Evolutionary conservation across 768 basidiomycete genomes (phyloP).

Genomic region (Podaxis sp.): DNA sequence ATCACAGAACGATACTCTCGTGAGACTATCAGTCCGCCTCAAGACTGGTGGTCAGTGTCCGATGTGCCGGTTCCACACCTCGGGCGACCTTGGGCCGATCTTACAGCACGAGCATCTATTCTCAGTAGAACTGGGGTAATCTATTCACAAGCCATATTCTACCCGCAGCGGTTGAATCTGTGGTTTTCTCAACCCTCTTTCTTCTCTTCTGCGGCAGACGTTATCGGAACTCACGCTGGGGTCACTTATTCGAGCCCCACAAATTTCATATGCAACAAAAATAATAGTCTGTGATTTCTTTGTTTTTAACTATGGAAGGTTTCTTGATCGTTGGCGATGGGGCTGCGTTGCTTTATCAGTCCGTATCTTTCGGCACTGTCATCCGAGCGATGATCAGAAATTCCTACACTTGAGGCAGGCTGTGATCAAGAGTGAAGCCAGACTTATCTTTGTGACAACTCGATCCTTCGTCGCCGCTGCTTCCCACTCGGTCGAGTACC

Average conservation of each 20-base stretch:
- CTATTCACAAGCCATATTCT: neutral
- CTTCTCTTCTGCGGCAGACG: neutral
- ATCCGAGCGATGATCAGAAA: neutral
- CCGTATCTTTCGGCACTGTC: neutral
- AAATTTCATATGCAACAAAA: neutral
- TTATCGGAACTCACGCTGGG: neutral
- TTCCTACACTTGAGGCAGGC: neutral
- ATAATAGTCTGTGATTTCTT: neutral
- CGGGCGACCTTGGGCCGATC: constrained; percentile 3
- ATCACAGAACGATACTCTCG: neutral
- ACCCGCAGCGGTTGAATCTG: neutral
- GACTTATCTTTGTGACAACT: neutral
- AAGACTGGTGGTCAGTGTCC: neutral
- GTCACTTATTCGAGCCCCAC: neutral
- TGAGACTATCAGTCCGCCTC: neutral
- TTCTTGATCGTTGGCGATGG: neutral
- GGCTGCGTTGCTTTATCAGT: neutral
- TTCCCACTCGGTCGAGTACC: neutral
- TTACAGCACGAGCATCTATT: neutral
- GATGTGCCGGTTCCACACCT: neutral
- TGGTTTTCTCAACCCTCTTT: neutral
- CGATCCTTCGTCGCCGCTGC: neutral
- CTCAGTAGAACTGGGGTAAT: neutral
- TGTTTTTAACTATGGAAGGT: neutral
- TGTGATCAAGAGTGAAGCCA: neutral